These are phyloP conservation scores for Calonectria pseudoreteaudii DNA, from an alignment of 2,329 filamentous ascomycete genomes.

Conservation along the genomic window DNA sequence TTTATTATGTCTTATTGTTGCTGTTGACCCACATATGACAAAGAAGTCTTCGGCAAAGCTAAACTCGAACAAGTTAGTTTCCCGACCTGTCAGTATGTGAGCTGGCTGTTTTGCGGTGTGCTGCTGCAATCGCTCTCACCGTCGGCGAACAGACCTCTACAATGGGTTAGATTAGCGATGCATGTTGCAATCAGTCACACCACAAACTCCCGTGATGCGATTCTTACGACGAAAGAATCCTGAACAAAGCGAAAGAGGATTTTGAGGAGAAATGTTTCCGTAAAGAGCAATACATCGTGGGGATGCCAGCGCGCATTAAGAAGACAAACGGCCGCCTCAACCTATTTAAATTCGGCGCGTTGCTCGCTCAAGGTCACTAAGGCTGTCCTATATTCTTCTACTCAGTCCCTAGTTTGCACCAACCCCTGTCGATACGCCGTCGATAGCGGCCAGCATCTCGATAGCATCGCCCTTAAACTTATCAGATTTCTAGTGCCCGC, in stretches of 20 bases:
- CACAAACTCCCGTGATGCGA: neutral
- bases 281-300: neutral
- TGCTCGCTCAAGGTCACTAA: neutral
- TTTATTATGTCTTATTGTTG: neutral
- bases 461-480: neutral
- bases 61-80: neutral
- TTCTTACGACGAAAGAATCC: neutral
- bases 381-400: neutral
- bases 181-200: neutral
- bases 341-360: neutral
- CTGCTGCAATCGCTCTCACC: neutral
- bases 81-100: neutral
- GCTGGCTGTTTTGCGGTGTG: neutral
- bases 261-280: neutral
- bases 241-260: neutral
- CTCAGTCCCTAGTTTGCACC: too few species aligned
- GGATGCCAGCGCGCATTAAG: neutral
- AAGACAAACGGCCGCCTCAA: too few species aligned
- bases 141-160: neutral
- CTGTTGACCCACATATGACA: too few species aligned
- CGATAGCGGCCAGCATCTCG: neutral
- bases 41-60: neutral
- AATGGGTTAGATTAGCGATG: neutral
- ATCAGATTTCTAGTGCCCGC: neutral
- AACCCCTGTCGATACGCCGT: neutral